These are phyloP conservation scores for Colletotrichum tofieldiae DNA, from an alignment of 2,329 filamentous ascomycete genomes.

Conservation along the genomic window DNA sequence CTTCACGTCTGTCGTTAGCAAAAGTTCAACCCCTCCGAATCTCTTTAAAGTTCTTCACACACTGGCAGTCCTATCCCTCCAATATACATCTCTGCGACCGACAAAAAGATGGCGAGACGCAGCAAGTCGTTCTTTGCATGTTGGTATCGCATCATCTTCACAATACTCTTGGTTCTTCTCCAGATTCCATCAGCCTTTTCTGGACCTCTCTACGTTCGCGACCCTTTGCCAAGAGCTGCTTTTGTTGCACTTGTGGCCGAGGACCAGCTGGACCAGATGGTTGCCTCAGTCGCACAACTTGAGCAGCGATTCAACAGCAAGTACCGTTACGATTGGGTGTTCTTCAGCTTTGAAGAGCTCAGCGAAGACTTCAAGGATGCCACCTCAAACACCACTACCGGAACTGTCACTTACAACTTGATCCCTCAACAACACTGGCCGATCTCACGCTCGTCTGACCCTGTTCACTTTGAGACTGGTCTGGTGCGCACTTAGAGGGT, in stretches of 20 bases:
- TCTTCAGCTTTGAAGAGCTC: conserved; percentile 88
- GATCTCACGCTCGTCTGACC: conserved; percentile 80
- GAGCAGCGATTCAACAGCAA: conserved; percentile 78
- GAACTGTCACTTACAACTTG: conserved; percentile 79
- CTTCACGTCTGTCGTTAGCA: neutral
- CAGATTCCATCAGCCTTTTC: conserved; percentile 2
- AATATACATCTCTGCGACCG: neutral
- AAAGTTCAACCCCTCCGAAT: neutral
- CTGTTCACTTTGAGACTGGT: conserved; percentile 75
- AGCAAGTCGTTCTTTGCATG: neutral
- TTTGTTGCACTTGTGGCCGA: conserved; percentile 81
- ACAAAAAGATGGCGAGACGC: conserved; percentile 15
- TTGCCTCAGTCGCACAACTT: conserved; percentile 78
- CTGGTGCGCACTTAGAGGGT: conserved; percentile 76
- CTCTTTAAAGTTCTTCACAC: neutral
- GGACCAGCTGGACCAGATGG: conserved; percentile 76
- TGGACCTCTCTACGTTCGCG: conserved; percentile 18
- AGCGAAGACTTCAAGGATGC: conserved; percentile 81
- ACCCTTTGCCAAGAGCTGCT: conserved; percentile 52
- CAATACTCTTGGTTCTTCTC: neutral
- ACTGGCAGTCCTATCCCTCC: too few species aligned
- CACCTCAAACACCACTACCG: conserved; percentile 79
- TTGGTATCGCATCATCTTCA: neutral
- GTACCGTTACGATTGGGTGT: conserved; percentile 90
- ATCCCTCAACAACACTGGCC: conserved; percentile 86